phyloP scores from a whole-genome alignment of 129 eudicot species.

The Flaveria brownii region DNA sequence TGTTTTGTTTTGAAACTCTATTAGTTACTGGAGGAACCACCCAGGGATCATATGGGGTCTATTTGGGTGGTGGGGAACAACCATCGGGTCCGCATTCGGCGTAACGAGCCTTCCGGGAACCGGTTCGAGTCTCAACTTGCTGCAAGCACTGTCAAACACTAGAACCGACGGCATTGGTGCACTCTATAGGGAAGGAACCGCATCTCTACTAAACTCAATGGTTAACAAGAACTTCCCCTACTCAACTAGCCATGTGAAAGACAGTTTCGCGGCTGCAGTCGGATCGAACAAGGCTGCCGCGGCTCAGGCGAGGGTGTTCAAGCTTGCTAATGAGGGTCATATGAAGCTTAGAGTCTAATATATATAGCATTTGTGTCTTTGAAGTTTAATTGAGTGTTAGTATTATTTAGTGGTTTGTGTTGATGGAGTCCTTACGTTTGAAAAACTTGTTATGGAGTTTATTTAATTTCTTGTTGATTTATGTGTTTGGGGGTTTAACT shows the following conservation, averaged over 20 bases:
- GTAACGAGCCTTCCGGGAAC: constrained; percentile 44
- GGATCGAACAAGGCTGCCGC: constrained; percentile 76
- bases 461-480: constrained; percentile 18
- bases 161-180: constrained; percentile 63
- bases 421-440: constrained; percentile 22
- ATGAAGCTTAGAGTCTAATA: constrained; percentile 53
- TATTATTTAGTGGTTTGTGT: constrained; percentile 31
- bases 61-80: constrained; percentile 63
- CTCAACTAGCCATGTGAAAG: constrained; percentile 70
- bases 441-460: constrained; percentile 14
- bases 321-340: constrained; percentile 76
- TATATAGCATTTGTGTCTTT: constrained; percentile 23
- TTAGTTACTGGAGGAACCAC: constrained; percentile 76
- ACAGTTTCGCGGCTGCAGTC: constrained; percentile 53
- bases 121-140: constrained; percentile 44
- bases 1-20: constrained; percentile 20
- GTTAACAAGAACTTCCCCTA: constrained; percentile 54
- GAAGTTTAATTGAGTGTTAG: constrained; percentile 25
- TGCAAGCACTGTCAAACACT: constrained; percentile 65
- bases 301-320: constrained; percentile 78
- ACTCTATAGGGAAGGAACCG: constrained; percentile 81
- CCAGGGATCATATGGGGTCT: constrained; percentile 66
- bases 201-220: constrained; percentile 73
- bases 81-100: constrained; percentile 60
- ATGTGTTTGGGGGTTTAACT: constrained; percentile 31